A percentile compares a stretch with the other conserved stretches of the same genome.
Conservation (phyloP, 768 basidiomycete species). For the Macrolepiota dolichaula region DNA sequence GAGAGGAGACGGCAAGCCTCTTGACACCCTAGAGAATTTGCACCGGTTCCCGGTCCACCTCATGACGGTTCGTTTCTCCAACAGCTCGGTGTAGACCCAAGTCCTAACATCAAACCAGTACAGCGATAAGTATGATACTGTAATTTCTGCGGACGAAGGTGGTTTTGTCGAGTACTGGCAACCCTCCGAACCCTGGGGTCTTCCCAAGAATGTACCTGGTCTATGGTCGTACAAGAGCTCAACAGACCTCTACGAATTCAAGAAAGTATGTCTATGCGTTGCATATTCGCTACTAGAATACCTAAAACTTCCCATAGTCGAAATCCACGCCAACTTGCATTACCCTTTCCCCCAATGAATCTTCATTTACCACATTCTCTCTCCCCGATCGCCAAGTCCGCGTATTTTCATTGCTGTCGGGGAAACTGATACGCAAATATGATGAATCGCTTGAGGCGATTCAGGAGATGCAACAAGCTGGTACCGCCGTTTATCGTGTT, state of each 20-base stretch:
- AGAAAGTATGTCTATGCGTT: conserved; percentile 61
- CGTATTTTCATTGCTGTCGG: conserved; percentile 86
- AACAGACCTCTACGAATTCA: conserved; percentile 96
- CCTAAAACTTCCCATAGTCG: conserved; percentile 44
- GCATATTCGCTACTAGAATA: not conserved
- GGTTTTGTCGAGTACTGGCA: conserved; percentile 98
- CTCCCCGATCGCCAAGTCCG: conserved; percentile 92
- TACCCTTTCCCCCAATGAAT: conserved; percentile 85
- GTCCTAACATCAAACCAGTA: conserved; percentile 49
- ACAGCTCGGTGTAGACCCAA: not conserved
- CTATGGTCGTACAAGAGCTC: conserved; percentile 90
- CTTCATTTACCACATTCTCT: conserved; percentile 91
- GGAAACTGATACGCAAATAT: conserved; percentile 88
- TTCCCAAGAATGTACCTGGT: conserved; percentile 72
- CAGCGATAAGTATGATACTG: conserved; percentile 84
- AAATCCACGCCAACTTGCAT: conserved; percentile 92
- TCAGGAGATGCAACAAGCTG: conserved; percentile 99
- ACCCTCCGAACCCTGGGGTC: conserved; percentile 82
- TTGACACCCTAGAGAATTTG: conserved; percentile 72
- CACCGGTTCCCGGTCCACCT: conserved; percentile 90
- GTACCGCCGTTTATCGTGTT: conserved; percentile 85
- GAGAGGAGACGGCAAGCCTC: conserved; percentile 75
- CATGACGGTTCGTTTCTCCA: conserved; percentile 64
- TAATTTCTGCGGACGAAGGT: conserved; percentile 90
- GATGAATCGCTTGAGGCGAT: conserved; percentile 92